Evolutionary conservation across 352 stramenopile species (phyloP).

Genomic region (Pythium phragmitis): DNA sequence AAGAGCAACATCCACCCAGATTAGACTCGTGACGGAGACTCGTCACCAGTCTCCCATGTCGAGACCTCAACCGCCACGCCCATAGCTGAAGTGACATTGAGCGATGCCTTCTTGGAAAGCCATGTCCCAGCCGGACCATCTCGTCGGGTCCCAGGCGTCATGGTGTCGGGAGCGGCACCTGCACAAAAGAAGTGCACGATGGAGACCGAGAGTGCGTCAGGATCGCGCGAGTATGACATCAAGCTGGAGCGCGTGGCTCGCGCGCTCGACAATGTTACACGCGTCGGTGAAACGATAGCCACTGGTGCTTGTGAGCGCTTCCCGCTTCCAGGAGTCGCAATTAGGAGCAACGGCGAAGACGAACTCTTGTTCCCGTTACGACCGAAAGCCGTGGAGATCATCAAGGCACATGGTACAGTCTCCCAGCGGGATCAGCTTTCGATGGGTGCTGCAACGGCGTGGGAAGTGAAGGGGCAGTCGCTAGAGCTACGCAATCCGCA

Average conservation of each 20-base stretch:
- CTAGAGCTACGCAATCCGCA: not conserved
- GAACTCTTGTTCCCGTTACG: not conserved
- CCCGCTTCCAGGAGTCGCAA: slow-evolving; percentile 4
- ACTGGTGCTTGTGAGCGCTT: not conserved
- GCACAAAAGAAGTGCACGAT: no score
- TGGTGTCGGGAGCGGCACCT: no score
- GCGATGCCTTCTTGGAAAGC: no score
- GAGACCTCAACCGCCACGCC: no score
- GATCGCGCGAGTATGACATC: not conserved
- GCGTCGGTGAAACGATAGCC: not conserved
- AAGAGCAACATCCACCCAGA: no score
- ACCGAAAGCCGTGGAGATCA: not conserved
- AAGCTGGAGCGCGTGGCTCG: not conserved
- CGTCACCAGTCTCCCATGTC: no score
- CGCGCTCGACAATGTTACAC: not conserved
- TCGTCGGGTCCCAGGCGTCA: no score
- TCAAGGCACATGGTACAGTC: not conserved
- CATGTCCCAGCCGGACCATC: no score
- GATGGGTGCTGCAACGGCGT: not conserved
- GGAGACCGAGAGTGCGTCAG: no score
- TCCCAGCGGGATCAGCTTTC: not conserved
- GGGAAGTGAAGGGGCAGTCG: not conserved
- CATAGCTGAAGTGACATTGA: no score
- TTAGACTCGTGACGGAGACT: no score
- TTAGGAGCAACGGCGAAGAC: not conserved